Conservation (phyloP, 371 early-diverging fungal genomes). For the Lichtheimia corymbifera region DNA sequence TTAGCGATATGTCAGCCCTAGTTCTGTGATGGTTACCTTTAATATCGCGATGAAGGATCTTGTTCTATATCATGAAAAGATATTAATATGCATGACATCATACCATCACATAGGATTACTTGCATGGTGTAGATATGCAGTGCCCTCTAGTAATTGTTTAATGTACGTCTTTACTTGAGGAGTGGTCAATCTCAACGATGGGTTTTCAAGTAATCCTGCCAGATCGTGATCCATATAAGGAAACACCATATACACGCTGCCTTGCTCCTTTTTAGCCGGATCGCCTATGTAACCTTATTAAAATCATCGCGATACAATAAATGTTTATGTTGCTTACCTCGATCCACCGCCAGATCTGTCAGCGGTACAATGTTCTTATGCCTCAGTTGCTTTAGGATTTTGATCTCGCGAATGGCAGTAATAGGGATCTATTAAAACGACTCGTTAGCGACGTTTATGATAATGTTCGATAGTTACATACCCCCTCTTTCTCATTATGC, state of each 20-base stretch:
- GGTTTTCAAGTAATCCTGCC: constrained; percentile 81
- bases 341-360: constrained; percentile 74
- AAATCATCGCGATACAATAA: neutral
- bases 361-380: constrained; percentile 90
- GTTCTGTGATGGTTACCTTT: constrained; percentile 58
- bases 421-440: constrained; percentile 73
- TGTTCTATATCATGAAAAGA: constrained; percentile 41
- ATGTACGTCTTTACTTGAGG: constrained; percentile 82
- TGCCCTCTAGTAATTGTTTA: constrained; percentile 85
- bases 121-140: constrained; percentile 79
- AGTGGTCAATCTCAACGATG: constrained; percentile 60
- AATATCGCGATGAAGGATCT: constrained; percentile 89
- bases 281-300: constrained; percentile 16
- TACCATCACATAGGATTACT: neutral
- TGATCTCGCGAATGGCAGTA: constrained; percentile 95
- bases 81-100: neutral
- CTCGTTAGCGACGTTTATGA: neutral
- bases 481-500: constrained; percentile 92
- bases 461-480: constrained; percentile 28
- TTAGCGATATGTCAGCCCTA: neutral
- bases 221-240: constrained; percentile 97
- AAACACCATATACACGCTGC: constrained; percentile 87
- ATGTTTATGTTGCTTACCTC: constrained; percentile 39
- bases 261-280: constrained; percentile 37
- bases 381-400: constrained; percentile 77